These are phyloP conservation scores for Gonium pectorale DNA, from an alignment of 139 green algal species.

Conservation along the genomic window DNA sequence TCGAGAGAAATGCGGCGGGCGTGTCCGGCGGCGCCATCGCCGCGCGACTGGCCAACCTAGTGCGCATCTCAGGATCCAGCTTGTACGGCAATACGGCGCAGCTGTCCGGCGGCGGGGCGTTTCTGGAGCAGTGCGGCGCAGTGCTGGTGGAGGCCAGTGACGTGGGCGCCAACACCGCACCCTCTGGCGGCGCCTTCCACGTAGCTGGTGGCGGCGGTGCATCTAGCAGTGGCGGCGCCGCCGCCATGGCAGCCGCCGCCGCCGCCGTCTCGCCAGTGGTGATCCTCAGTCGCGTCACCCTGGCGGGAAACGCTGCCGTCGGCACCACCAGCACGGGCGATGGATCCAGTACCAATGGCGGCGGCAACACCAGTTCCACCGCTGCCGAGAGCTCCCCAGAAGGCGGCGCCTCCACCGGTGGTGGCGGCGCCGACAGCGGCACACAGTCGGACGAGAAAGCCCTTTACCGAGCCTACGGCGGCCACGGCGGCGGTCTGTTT, in stretches of 20 bases:
- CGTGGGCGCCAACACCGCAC: neutral
- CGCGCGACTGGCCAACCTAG: neutral
- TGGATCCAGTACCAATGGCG: too few relatives aligned
- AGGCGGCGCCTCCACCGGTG: too few relatives aligned
- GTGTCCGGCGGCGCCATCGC: neutral
- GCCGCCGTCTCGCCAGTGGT: neutral
- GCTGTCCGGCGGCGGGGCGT: neutral
- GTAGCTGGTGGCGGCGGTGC: neutral
- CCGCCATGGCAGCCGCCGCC: neutral
- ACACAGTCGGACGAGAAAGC: too few relatives aligned
- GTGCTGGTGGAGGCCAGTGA: neutral
- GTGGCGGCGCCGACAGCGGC: too few relatives aligned
- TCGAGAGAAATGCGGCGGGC: too few relatives aligned
- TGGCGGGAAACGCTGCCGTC: too few relatives aligned
- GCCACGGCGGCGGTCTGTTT: neutral
- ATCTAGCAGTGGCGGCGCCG: neutral
- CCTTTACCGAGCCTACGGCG: neutral
- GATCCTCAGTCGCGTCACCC: too few relatives aligned
- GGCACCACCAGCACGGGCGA: too few relatives aligned
- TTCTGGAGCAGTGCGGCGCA: neutral
- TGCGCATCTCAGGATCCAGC: neutral
- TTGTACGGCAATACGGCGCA: neutral
- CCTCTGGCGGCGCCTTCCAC: neutral
- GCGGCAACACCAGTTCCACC: too few relatives aligned
- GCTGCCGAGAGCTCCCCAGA: too few relatives aligned